Conservation (phyloP, 2,329 filamentous ascomycete genomes). For the Thielaviopsis ethacetica region DNA sequence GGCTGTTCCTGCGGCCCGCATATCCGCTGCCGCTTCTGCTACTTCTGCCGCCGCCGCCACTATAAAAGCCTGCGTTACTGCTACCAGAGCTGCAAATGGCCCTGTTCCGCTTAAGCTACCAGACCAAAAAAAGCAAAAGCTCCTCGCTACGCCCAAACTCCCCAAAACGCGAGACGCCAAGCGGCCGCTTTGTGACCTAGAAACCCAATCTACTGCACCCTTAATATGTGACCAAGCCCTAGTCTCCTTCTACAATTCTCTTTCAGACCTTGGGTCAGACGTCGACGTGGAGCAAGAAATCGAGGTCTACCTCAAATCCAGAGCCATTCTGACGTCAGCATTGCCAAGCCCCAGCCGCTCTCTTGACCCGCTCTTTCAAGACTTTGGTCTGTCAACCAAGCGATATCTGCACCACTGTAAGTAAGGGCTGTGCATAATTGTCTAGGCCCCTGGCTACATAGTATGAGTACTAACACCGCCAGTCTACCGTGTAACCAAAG, state of each 20-base stretch:
- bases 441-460: too few relatives aligned
- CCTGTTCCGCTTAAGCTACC: too few relatives aligned
- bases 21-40: too few relatives aligned
- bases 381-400: conserved; percentile 29
- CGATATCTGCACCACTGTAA: conserved; percentile 35
- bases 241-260: neutral
- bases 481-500: conserved; percentile 33
- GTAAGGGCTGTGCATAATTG: conserved; percentile 17
- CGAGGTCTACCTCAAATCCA: neutral
- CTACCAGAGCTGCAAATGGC: too few relatives aligned
- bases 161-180: too few relatives aligned
- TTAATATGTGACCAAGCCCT: too few relatives aligned
- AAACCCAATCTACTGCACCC: too few relatives aligned
- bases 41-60: too few relatives aligned
- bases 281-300: neutral
- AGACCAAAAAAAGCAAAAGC: too few relatives aligned
- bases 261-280: neutral
- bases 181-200: too few relatives aligned
- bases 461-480: neutral
- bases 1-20: neutral
- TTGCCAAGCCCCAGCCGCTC: neutral
- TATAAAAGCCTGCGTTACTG: too few relatives aligned
- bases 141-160: too few relatives aligned
- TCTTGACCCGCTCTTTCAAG: conserved; percentile 36
- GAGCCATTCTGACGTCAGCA: neutral